These are phyloP conservation scores for Coriaria nepalensis DNA, from an alignment of 306 rosid genomes.

Conservation along the genomic window DNA sequence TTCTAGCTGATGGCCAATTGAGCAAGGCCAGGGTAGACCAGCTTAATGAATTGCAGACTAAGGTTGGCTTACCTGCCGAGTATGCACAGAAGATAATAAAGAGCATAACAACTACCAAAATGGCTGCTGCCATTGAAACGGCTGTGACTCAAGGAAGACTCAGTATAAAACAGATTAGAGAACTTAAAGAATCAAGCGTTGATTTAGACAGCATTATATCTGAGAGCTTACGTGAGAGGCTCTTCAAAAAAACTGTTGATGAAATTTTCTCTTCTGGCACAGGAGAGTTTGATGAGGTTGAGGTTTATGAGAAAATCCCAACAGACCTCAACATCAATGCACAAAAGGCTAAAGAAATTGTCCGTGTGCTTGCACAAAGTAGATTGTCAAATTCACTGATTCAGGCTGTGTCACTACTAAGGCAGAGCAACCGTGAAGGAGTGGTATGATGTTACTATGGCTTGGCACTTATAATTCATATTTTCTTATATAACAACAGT, in stretches of 20 bases:
- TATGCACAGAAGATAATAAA: slow-evolving; percentile 91
- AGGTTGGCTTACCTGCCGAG: slow-evolving; percentile 77
- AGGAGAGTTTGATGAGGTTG: slow-evolving; percentile 90
- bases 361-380: slow-evolving; percentile 58
- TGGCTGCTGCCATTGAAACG: slow-evolving; percentile 88
- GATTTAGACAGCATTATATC: slow-evolving; percentile 87
- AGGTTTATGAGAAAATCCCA: slow-evolving; percentile 82
- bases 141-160: slow-evolving; percentile 89
- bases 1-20: slow-evolving; percentile 93
- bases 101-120: slow-evolving; percentile 84
- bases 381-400: slow-evolving; percentile 73
- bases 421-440: slow-evolving; percentile 71
- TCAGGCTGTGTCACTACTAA: slow-evolving; percentile 77
- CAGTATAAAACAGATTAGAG: slow-evolving; percentile 80
- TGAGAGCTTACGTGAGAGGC: slow-evolving; percentile 61
- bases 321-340: slow-evolving; percentile 70
- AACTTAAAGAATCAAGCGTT: slow-evolving; percentile 78
- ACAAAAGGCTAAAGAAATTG: slow-evolving; percentile 56
- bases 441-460: slow-evolving; percentile 38
- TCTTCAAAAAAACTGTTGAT: slow-evolving; percentile 83
- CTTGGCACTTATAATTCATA: slow-evolving; percentile 4
- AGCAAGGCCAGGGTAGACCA: slow-evolving; percentile 80
- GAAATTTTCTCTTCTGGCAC: slow-evolving; percentile 95
- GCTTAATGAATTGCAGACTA: slow-evolving; percentile 65
- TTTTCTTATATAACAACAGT: too few relatives aligned